Base-by-base conservation (phyloP, 192 early-diverging fungal species). In the Entrophospora sp. region DNA sequence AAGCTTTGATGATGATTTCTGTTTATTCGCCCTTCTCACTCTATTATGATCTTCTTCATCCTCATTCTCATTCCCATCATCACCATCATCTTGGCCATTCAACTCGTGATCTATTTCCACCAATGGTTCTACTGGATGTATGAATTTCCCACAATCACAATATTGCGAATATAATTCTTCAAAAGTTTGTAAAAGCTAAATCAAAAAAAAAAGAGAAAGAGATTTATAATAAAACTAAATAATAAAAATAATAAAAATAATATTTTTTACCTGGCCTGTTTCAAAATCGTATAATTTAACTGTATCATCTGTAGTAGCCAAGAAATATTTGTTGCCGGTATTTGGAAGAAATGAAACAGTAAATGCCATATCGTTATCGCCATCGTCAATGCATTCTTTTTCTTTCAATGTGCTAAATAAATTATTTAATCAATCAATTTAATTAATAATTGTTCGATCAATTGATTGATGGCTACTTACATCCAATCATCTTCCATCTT, bases 331-430 rank as follows among this genome's bases (percentile, higher is more conserved):
- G 78, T 97, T 97, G 24, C 93, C 95, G 2, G 91, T 91, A 67
- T 92, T 86, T 1, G 95, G 94, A 30, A 95, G 76, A 78, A 97
- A 97, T 18, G 93, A 89, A 13, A 93, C 88, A 0, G 89, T 93
- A 75, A 97, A 97, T 10, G 93, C 93, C 94, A 97, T 97, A 74
- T 92, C 95, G 2, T 92, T 96, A 18, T 89, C 73, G 18, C 88
- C 90, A 58, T 96, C 93, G 10, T 74, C 76, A 77, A 95, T 86
- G 46, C 81, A 76, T n/a, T 69, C 83, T 42, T 80, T 68, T 22
- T 84, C 83, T 24, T 86, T 56, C 16, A 92, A 72, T 52, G 81
- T 79, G 18, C 82, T 84, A 67, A 24, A 60, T 31, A 28, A 35
- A 43, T 2, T 20, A 40, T 28, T 34, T 28, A 49, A 5, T 35